Evolutionary conservation across 306 rosid species (phyloP), one percentile per base, ranked within the genome.

Genomic region (Rosa lucieae): DNA sequence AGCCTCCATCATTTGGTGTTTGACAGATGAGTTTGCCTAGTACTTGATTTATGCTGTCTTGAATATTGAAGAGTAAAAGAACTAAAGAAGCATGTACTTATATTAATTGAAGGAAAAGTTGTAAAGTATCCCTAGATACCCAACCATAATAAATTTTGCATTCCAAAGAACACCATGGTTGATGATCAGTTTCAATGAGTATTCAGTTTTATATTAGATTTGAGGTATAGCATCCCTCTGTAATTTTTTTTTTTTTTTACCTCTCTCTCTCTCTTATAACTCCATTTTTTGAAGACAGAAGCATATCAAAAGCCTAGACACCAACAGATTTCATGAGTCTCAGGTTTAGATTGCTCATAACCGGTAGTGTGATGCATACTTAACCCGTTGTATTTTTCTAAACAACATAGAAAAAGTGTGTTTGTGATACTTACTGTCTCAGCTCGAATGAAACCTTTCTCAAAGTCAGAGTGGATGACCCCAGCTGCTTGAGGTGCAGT

Each of bases 401-500:
- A 14, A 55, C 42, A 35, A 56, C 39, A 55, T 81, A 17, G 53
- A 78, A 74, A 73, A 80, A 3, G 37, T 74, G 51, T 67, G 52
- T 73, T 26, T 3, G 67, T 43, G 72, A 73, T 56, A 55, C 94
- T 88, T 89, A 95, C 98, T 7, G 98, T 95, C 83, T 95, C 98
- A 46, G 99, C 99, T 77, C 97, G 92, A 79, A 95, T 95, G 88
- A 95, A 95, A 75, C 98, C 99, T 87, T 90, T 95, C 97, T 95
- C 98, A 70, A 95, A 95, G 91, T 95, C 99, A 23, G 98, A 90
- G 90, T 95, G 99, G 82, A 95, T 95, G 77, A 88, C 94, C 86
- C 99, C 99, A 86, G 99, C 98, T 77, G 98, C 99, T 87, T 95
- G 99, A 72, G 99, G 99, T 7, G 99, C 99, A 83, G 98, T 92